Base-by-base conservation (phyloP, 768 basidiomycete species). In the Rhodotorula babjevae region DNA sequence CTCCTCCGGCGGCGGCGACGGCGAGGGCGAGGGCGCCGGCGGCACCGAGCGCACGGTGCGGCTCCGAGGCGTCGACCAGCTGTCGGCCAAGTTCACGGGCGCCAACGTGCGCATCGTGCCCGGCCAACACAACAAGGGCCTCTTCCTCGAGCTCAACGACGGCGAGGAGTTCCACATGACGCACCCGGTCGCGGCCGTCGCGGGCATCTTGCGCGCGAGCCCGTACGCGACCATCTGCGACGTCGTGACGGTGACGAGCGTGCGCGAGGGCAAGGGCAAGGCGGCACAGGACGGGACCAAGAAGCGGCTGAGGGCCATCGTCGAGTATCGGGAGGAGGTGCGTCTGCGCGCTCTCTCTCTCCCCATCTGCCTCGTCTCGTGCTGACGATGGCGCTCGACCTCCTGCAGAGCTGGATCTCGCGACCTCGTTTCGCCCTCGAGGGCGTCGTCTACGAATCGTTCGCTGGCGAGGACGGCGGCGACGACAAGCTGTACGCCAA, bases 251-350 rank as follows among this genome's bases (percentile, higher is more conserved):
- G 53, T 79, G 47, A 77, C 72, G 25, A 27, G 69, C 42, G 2
- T 25, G 52, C 25, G 47, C 47, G 23, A 23, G 25, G 25, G 23
- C 31, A 2, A 12, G 36, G 56, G 36, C 33, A 33, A 25, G 47
- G 47, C 12, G 19, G 25, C 25, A 5, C 36, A 33, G 16, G 42
- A 50, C 27, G 36, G 29, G 23, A n/a, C 33, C 2, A 56, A 44
- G 60, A 68, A 68, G 63, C 44, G 57, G 40, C 33, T 66, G 44
- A 25, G 72, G 15, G 63, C 71, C 18, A 73, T 76, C 76, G 87
- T 96, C 68, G 92, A 94, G 78, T 98, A 95, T 83, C 93, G 93
- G 82, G 96, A 99, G 79, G 94, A 99, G 87, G 91, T 91, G 70
- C 57, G 87, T 25, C 16, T n/a, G n/a, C n/a, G n/a, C n/a, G 3